phyloP scores from a whole-genome alignment of 176 grass and related monocot genomes.

The Triticum aestivum region DNA sequence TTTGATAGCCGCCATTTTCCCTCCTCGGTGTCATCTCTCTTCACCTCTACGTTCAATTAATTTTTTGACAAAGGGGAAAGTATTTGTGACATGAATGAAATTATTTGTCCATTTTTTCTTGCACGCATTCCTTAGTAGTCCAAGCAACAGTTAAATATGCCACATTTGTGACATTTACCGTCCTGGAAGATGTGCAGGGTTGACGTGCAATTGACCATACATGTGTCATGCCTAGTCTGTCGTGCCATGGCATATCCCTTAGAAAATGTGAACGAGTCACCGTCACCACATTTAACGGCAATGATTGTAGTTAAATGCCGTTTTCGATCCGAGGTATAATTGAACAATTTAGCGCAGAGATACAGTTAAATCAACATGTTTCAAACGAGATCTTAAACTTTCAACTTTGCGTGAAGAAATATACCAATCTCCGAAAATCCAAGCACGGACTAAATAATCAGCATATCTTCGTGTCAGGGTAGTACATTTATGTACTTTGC shows the following conservation, averaged over 20 bases:
- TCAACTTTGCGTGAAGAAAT: background rate
- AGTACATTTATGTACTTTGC: background rate
- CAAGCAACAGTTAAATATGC: background rate
- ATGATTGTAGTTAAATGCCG: background rate
- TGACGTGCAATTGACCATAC: background rate
- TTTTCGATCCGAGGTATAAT: background rate
- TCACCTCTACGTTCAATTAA: background rate
- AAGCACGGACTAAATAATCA: background rate
- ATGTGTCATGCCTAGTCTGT: background rate
- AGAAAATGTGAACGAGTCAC: background rate
- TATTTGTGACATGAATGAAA: background rate
- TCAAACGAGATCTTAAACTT: background rate
- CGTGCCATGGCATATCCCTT: background rate
- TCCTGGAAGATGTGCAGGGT: background rate
- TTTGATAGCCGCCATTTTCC: too few relatives aligned
- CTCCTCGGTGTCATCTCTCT: background rate
- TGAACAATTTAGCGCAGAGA: background rate
- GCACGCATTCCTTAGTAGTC: background rate
- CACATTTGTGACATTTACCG: background rate
- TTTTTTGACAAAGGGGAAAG: background rate
- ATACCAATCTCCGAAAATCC: background rate
- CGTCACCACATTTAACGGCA: background rate
- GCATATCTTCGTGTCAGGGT: background rate
- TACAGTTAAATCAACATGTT: background rate
- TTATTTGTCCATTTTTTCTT: background rate